Percentiles rank a stretch among this genome's conserved stretches.
Evolutionary conservation across 352 stramenopile species (phyloP).

Genomic region (Phytopythium montanum): DNA sequence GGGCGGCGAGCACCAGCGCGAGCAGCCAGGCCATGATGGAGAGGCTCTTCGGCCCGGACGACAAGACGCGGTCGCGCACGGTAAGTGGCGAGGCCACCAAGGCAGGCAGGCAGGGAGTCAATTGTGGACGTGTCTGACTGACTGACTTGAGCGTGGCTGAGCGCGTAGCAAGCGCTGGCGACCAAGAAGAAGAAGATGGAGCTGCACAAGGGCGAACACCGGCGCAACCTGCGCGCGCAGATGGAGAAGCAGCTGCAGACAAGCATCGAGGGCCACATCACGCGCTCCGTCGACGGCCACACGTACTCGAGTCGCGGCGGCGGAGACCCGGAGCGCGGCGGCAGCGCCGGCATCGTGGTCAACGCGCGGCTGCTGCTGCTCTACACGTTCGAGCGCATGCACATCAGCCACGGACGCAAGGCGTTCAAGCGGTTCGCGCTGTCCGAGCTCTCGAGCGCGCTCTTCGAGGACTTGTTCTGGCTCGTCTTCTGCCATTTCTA

Average conservation of each 20-base stretch:
- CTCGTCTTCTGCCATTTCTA: constrained; percentile 88
- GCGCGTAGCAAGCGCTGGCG: neutral
- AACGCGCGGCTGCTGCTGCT: constrained; percentile 82
- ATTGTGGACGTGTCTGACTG: neutral
- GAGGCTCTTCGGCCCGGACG: constrained; percentile 66
- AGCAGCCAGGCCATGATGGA: constrained; percentile 78
- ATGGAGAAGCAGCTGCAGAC: constrained; percentile 87
- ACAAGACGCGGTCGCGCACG: constrained; percentile 52
- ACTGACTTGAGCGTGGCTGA: neutral
- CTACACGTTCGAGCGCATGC: constrained; percentile 82
- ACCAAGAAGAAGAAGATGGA: constrained; percentile 84
- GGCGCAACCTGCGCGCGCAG: constrained; percentile 64
- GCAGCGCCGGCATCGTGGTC: constrained; percentile 40
- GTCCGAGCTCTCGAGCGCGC: constrained; percentile 63
- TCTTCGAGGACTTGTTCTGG: constrained; percentile 90
- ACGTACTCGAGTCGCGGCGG: constrained; percentile 26
- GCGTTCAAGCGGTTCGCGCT: constrained; percentile 85
- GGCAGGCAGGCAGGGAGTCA: neutral
- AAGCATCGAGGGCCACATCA: constrained; percentile 87
- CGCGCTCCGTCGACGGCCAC: constrained; percentile 77
- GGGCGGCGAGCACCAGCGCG: constrained; percentile 37
- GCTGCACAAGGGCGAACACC: constrained; percentile 68
- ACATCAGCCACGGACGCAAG: constrained; percentile 62
- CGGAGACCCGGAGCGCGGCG: neutral
- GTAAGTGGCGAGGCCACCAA: constrained; percentile 12